Base-by-base conservation (phyloP, 2,329 filamentous ascomycete genomes). In the Neofusicoccum cordaticola region DNA sequence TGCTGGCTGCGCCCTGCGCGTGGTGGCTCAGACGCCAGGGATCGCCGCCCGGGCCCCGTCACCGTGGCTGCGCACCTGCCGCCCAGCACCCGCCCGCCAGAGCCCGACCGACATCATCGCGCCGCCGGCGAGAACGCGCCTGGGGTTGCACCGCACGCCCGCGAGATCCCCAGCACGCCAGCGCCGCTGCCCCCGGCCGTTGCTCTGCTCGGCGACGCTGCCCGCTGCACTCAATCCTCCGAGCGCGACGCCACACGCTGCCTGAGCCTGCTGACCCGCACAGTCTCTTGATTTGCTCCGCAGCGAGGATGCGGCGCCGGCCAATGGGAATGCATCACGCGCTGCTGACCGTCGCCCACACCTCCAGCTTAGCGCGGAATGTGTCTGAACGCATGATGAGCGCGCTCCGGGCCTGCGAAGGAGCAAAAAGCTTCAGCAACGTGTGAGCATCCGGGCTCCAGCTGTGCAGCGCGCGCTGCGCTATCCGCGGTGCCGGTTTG, bases 281-380 rank as follows among this genome's bases (percentile, higher is more conserved):
- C 17, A 27, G 45, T 22, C 45, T 31, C 37, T 62, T 62, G 58
- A 41, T 51, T 2, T 13, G 42, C n/a, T 44, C 17, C 42, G 42
- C 42, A 15, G 42, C 27, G n/a, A 19, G n/a, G 58, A 62, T 51
- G 45, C 12, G 22, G n/a, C 58, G 44, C 45, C 19, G 22, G 35
- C 58, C 58, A 62, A 51, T 62, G 19, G 45, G 17, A 50, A 17
- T 13, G 45, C 58, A 62, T 62, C 58, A 62, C 58, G 58, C 58
- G 58, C 45, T 37, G 56, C 56, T 47, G 56, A 60, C 41, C 42
- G 47, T 11, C 41, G 27, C 39, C 42, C 56, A 60, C 56, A 47
- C 41, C 41, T 37, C 17, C n/a, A 9, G 8, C 13, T 15, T 57
- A 42, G 52, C 39, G 52, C 52, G 12, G 27, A 8, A 13, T 35